These are phyloP conservation scores for Edaphochlamys debaryana DNA, from an alignment of 139 green algal species.

Conservation along the genomic window DNA sequence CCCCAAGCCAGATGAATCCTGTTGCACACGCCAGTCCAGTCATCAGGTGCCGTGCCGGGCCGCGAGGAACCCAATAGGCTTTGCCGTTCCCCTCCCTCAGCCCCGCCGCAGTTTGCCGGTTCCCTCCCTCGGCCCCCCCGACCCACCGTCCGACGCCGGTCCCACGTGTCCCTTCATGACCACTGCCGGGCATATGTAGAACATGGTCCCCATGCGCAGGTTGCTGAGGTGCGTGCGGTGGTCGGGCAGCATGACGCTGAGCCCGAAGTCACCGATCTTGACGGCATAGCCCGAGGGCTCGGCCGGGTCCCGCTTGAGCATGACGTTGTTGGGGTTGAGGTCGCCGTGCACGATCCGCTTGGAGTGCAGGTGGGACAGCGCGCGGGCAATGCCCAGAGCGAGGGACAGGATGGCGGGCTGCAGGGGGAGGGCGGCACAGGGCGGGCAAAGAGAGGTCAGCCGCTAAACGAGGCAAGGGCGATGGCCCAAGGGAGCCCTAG, in stretches of 20 bases:
- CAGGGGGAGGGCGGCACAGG: background rate
- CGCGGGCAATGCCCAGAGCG: conserved; percentile 40
- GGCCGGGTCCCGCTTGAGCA: conserved; percentile 33
- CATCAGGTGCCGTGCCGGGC: too few relatives aligned
- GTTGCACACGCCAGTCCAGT: background rate
- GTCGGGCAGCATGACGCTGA: conserved; percentile 24
- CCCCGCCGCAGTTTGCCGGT: too few relatives aligned
- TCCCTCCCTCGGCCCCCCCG: too few relatives aligned
- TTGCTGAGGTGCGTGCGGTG: conserved; percentile 38
- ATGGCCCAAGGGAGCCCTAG: too few relatives aligned
- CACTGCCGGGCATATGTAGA: conserved; percentile 43
- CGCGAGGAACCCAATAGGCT: too few relatives aligned
- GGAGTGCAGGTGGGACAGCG: conserved; percentile 64
- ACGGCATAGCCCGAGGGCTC: background rate
- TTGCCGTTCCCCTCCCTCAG: too few relatives aligned
- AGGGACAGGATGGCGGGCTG: conserved; percentile 15
- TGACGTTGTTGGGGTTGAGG: conserved; percentile 49
- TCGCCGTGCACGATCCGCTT: conserved; percentile 64
- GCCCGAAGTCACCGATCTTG: conserved; percentile 41
- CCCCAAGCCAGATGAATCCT: background rate
- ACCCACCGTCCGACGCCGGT: background rate
- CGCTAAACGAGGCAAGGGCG: too few relatives aligned
- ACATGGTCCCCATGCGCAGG: conserved; percentile 39
- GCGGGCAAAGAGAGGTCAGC: background rate
- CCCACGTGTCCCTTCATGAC: background rate